Conservation (phyloP, 148 eudicot species). For the Camellia lanceoleosa region DNA sequence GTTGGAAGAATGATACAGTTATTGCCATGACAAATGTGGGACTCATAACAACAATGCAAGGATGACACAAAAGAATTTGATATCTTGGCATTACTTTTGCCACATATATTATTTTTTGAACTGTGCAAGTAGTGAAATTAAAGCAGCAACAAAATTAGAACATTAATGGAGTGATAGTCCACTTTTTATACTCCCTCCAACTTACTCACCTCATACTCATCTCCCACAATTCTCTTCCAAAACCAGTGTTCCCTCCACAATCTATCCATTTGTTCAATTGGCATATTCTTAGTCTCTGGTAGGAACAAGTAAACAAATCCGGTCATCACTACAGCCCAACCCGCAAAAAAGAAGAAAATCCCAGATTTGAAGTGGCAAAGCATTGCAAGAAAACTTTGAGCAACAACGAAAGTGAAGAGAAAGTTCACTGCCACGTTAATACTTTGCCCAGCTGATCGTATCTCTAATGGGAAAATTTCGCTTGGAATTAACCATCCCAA, state of each 20-base stretch:
- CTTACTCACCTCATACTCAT: constrained; percentile 32
- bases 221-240: constrained; percentile 30
- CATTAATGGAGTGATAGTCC: too few species aligned
- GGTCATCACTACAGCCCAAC: constrained; percentile 41
- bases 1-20: too few species aligned
- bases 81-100: too few species aligned
- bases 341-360: constrained; percentile 42
- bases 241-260: constrained; percentile 17
- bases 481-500: constrained; percentile 46
- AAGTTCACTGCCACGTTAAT: constrained; percentile 12
- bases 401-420: constrained; percentile 10
- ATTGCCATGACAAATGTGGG: too few species aligned
- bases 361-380: constrained; percentile 23
- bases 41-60: too few species aligned
- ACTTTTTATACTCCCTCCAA: background rate
- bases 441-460: constrained; percentile 13
- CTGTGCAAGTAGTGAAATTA: too few species aligned
- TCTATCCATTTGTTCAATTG: constrained; percentile 12
- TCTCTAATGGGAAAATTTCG: constrained; percentile 23
- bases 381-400: constrained; percentile 6
- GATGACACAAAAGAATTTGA: too few species aligned
- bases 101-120: too few species aligned
- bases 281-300: constrained; percentile 21
- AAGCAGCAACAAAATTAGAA: too few species aligned
- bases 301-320: constrained; percentile 34